Base-by-base conservation (phyloP, 257 asterid genomes). In the Nicotiana sylvestris region DNA sequence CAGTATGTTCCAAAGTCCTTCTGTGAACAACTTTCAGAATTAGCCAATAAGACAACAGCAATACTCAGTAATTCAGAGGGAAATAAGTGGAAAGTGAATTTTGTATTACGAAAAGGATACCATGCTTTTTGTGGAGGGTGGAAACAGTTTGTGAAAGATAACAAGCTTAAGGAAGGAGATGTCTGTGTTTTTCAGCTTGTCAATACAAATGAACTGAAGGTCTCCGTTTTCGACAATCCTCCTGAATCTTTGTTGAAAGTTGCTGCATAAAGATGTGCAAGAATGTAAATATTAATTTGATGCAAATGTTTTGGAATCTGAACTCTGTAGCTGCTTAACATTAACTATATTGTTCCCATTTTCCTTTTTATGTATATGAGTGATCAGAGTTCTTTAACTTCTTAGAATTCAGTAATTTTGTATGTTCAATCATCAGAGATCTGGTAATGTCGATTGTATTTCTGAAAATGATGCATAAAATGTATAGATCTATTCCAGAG, bases 141-240 rank as follows among this genome's bases (percentile, higher is more conserved):
- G 87, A 18, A 4, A 12, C 21, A 32, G 5, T 85, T 85, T 81
- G 88, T 32, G 37, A 21, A 3, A 1, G 81, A 49, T 5, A 82
- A 78, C 65, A 16, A 43, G 13, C 77, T 85, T 43, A 43, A 82
- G 81, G 56, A 43, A 21, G 85, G 87, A 18, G 33, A 85, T n/a
- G 67, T 82, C 56, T 85, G 87, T 78, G 35, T 78, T 62, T 85
- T 85, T 58, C 85, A 82, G 62, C 77, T 78, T 62, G 78, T 82
- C 1, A 81, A 35, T 32, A 35, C 74, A 9, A 49, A n/a, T 58
- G 80, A 62, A 25, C 35, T 82, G 53, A 72, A 74, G 49, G 83
- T 82, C 32, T 72, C 61, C 9, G 21, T 72, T 72, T 25, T 46
- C 60, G 33, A 72, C 13, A 0, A 72, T 72, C 61, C 37, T 46